Conservation (phyloP, 108 stramenopile species). For the Cyclotella kingstonii region DNA sequence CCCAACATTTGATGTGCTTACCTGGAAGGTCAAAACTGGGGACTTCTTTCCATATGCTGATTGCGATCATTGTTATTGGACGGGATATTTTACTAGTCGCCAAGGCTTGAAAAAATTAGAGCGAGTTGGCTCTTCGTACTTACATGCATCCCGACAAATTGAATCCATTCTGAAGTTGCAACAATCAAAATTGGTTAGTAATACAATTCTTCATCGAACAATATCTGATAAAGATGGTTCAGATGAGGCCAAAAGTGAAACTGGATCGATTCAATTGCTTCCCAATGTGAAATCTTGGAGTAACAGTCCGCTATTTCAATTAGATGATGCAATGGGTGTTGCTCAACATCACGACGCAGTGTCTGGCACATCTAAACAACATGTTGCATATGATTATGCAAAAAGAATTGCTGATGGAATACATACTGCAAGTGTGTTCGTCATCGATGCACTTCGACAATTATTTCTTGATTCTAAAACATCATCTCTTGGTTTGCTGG, state of each 20-base stretch:
- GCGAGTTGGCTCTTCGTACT: constrained; percentile 68
- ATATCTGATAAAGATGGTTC: no score
- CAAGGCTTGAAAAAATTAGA: constrained; percentile 84
- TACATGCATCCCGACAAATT: constrained; percentile 77
- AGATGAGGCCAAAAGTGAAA: constrained; percentile 1
- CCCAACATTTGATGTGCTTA: neutral
- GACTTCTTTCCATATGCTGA: constrained; percentile 97
- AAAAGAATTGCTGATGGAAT: constrained; percentile 69
- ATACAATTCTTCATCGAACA: no score
- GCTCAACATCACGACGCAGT: constrained; percentile 93
- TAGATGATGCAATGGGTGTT: constrained; percentile 83
- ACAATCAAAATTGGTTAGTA: no score
- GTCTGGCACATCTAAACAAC: constrained; percentile 87
- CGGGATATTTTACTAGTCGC: constrained; percentile 91
- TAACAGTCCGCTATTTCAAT: constrained; percentile 39
- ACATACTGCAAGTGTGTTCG: constrained; percentile 47
- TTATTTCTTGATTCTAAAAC: constrained; percentile 25
- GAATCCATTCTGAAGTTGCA: constrained; percentile 48
- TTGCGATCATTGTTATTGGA: constrained; percentile 90
- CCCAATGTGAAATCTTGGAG: constrained; percentile 17
- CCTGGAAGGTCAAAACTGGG: constrained; percentile 65
- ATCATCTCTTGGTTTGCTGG: constrained; percentile 1
- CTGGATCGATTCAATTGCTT: neutral
- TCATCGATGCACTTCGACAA: constrained; percentile 43
- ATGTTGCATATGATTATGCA: constrained; percentile 91